Evolutionary conservation across 345 rosid species (phyloP).

Genomic region (Lepidium africanum): DNA sequence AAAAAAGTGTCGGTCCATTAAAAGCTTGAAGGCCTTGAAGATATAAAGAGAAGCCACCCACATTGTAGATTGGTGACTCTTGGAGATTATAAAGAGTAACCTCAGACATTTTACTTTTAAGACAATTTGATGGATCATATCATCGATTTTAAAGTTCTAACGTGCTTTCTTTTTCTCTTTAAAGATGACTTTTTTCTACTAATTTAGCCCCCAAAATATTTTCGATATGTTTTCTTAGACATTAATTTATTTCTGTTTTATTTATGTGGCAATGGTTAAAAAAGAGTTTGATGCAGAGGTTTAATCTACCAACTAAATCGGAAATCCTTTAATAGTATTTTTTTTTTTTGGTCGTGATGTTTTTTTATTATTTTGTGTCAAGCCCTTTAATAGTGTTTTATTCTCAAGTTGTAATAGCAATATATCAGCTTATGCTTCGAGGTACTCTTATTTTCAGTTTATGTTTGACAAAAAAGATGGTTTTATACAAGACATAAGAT

Average conservation of each 20-base stretch:
- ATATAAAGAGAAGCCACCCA: slow-evolving; percentile 31
- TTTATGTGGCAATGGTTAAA: neutral
- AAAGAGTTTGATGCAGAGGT: neutral
- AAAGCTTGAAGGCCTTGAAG: slow-evolving; percentile 20
- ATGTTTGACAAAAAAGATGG: no score
- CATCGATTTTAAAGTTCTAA: slow-evolving; percentile 15
- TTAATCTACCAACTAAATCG: no score
- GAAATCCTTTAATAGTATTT: no score
- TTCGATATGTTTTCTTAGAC: neutral
- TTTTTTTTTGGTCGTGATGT: no score
- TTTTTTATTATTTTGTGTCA: no score
- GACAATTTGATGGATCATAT: neutral
- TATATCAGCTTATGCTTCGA: no score
- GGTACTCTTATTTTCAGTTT: no score
- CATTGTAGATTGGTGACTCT: slow-evolving; percentile 27
- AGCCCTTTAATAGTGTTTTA: no score
- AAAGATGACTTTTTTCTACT: neutral
- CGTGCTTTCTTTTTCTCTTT: slow-evolving; percentile 10
- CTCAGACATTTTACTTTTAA: slow-evolving; percentile 21
- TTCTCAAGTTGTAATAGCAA: no score
- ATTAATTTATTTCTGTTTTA: neutral
- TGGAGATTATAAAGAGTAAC: slow-evolving; percentile 30
- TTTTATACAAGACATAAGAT: no score
- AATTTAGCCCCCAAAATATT: neutral
- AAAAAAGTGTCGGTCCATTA: slow-evolving; percentile 27